phyloP scores from a whole-genome alignment of 2,329 filamentous ascomycete genomes.

The Emericellopsis atlantica region DNA sequence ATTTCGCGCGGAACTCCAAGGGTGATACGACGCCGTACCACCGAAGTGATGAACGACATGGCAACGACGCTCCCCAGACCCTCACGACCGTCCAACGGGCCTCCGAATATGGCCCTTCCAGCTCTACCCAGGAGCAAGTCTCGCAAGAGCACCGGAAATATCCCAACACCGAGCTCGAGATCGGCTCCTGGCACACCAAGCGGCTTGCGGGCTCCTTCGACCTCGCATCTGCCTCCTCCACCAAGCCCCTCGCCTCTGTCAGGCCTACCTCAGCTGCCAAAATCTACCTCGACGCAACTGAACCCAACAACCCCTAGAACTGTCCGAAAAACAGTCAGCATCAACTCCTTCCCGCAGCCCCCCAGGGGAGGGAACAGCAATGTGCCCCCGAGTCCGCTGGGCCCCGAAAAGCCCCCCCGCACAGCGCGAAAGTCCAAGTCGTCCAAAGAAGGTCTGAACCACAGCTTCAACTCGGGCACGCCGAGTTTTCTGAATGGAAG shows the following conservation, averaged over 20 bases:
- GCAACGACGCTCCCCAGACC: slow-evolving; percentile 52
- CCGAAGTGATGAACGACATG: not conserved
- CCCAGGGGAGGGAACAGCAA: slow-evolving; percentile 53
- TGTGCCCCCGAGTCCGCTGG: slow-evolving; percentile 49
- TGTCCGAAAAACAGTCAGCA: slow-evolving; percentile 80
- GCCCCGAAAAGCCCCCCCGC: slow-evolving; percentile 31
- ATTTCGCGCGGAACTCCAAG: too few species aligned
- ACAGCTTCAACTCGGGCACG: slow-evolving; percentile 35
- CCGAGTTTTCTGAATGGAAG: slow-evolving; percentile 71
- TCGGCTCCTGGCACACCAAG: slow-evolving; percentile 36
- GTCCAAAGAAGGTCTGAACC: slow-evolving; percentile 38
- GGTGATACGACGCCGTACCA: too few species aligned
- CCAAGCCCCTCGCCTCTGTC: slow-evolving; percentile 36
- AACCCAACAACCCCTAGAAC: slow-evolving; percentile 41
- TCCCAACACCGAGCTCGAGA: slow-evolving; percentile 24
- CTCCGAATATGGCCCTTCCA: slow-evolving; percentile 60
- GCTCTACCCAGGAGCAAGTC: slow-evolving; percentile 63
- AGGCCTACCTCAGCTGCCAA: slow-evolving; percentile 42
- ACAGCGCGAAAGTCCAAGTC: slow-evolving; percentile 41
- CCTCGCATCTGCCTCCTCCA: slow-evolving; percentile 36
- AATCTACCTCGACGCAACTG: slow-evolving; percentile 23
- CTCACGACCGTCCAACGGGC: slow-evolving; percentile 54
- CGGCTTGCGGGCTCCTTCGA: slow-evolving; percentile 46
- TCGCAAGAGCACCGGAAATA: slow-evolving; percentile 48
- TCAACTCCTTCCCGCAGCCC: slow-evolving; percentile 86